Conservation (phyloP, 1,284 basidiomycete species). For the Marasmius sp. region DNA sequence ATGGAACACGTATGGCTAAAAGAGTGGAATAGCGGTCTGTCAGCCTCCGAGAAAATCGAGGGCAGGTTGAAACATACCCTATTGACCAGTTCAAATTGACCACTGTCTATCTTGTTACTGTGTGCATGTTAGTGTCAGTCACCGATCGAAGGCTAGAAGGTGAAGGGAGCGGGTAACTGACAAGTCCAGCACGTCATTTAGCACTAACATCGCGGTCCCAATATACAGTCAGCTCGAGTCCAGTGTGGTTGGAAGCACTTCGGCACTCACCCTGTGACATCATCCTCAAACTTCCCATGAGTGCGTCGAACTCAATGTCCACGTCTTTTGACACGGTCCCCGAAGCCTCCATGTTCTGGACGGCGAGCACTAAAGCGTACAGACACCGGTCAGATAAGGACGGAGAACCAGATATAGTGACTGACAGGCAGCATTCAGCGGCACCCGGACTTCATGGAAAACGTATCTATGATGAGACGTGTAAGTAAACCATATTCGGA, state of each 20-base stretch:
- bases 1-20: conserved; percentile 66
- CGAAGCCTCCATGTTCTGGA: conserved; percentile 71
- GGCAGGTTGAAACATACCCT: conserved; percentile 8
- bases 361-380: conserved; percentile 50
- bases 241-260: neutral
- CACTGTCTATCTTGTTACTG: conserved; percentile 60
- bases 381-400: neutral
- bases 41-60: neutral
- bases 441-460: conserved; percentile 70
- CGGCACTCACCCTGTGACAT: conserved; percentile 56
- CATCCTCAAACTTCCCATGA: conserved; percentile 70
- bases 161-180: conserved; percentile 21
- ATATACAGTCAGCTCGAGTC: neutral
- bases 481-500: neutral
- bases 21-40: neutral
- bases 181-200: conserved; percentile 66
- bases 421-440: conserved; percentile 69
- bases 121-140: neutral
- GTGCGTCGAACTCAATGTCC: conserved; percentile 61
- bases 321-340: conserved; percentile 45
- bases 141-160: neutral
- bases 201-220: conserved; percentile 1
- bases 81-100: conserved; percentile 38
- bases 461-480: conserved; percentile 45
- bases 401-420: conserved; percentile 5